Evolutionary conservation across 345 rosid species (phyloP).

Genomic region (Gossypium sturtianum): DNA sequence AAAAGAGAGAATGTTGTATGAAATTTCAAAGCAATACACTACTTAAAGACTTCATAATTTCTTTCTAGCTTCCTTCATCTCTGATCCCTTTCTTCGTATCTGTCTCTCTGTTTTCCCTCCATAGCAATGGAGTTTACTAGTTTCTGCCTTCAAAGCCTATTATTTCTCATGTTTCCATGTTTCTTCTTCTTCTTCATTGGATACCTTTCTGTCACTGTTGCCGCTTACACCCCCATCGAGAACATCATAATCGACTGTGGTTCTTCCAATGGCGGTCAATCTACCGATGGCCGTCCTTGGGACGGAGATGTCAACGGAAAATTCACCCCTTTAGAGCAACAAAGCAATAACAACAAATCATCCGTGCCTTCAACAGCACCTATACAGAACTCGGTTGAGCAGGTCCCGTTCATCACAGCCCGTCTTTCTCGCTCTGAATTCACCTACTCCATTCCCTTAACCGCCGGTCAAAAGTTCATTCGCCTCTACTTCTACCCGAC

Average conservation of each 20-base stretch:
- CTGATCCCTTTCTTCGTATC: neutral
- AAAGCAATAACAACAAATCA: neutral
- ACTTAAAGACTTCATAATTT: neutral
- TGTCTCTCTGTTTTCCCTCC: neutral
- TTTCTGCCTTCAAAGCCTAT: neutral
- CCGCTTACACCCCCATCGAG: constrained; percentile 7
- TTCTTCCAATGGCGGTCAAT: neutral
- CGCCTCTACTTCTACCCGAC: constrained; percentile 22
- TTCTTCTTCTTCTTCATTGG: neutral
- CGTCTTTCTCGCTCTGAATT: constrained; percentile 21
- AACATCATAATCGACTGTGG: constrained; percentile 11
- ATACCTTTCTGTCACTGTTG: neutral
- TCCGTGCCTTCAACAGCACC: neutral
- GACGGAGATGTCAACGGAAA: neutral
- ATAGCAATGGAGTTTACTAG: neutral
- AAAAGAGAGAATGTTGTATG: neutral
- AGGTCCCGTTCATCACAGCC: constrained; percentile 17
- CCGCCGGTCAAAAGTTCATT: constrained; percentile 20
- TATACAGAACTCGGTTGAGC: neutral
- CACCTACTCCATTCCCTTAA: constrained; percentile 21
- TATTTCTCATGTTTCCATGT: neutral
- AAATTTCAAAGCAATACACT: neutral
- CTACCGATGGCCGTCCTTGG: constrained; percentile 1
- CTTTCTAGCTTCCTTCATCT: neutral
- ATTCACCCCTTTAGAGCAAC: neutral